Evolutionary conservation across 371 early-diverging fungal species (phyloP), one percentile per base, ranked within the genome.

Genomic region (Apophysomyces sp.): DNA sequence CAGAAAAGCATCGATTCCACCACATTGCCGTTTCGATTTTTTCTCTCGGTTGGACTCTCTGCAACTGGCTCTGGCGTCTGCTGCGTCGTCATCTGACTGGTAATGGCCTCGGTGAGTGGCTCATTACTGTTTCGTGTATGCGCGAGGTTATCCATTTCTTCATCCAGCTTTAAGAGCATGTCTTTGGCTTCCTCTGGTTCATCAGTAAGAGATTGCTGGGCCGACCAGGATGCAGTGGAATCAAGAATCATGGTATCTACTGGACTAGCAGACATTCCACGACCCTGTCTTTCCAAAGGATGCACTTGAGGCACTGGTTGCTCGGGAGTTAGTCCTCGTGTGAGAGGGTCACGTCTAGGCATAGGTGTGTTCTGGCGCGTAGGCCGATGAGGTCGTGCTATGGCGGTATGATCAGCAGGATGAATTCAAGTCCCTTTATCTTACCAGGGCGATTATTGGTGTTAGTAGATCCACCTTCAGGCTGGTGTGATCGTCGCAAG

Each of bases 281-380:
- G 49, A 44, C 9, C 9, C 21, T n/a, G n/a, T 21, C 9, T 18
- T 21, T 44, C 49, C 5, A 44, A 44, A 44, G 67, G 67, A 11
- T 56, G 44, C 5, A 61, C 55, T 30, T 58, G 54, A 36, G 62
- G 65, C 8, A 60, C 24, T 11, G 60, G 37, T 11, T 44, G 49
- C 15, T 31, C 40, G 16, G 52, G 26, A 29, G 61, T 61, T 34
- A 34, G 8, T n/a, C 56, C 65, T 11, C 58, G 40, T 2, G 60
- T 52, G 13, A 59, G 62, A 24, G 65, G 26, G 12, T 65, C 72
- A 36, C 59, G 60, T 12, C 58, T 55, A 9, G 78, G 76, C 71
- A 78, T 69, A 31, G 75, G 78, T 58, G 78, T 78, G 62, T 78
- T 76, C 52, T 78, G 71, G 7, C 84, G 75, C 1, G 71, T 69